Base-by-base conservation (phyloP, 2,329 filamentous ascomycete species). In the Penicillium brevicompactum region DNA sequence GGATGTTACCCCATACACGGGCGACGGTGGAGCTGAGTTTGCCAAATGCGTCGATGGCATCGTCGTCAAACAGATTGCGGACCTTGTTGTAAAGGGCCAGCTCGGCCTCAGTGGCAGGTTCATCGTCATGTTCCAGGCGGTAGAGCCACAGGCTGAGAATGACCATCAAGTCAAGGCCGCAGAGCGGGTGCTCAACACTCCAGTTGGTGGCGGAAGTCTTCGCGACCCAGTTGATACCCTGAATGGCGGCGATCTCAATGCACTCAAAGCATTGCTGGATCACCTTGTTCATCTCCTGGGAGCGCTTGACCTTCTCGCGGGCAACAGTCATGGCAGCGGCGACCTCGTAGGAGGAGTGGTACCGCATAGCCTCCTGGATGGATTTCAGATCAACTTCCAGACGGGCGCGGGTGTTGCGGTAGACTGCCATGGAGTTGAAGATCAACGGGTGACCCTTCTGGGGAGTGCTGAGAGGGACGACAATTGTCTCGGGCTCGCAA, bases 141-240 rank as follows among this genome's bases (percentile, higher is more conserved):
- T 97, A 97, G 68, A 99, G 88, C 94, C 94, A 99, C 65, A 97
- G 82, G 69, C 91, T 97, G 66, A 99, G 87, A 67, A 97, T 94
- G 74, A 97, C 94, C 86, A 99, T 96, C 64, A 97, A 83, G 75
- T 99, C 94, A 79, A 99, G 86, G 60, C 93, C 93, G 70, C 92
- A 97, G 55, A 99, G 87, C 49, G 94, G 92, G 74, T 99, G 93
- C 79, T 99, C 94, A 58, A 97, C 91, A 74, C 93, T 97, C 94
- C 94, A 99, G 78, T 97, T 97, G 45, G 94, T 97, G 21, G 94
- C 92, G 45, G 92, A 97, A 21, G 93, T 97, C 65, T 92, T 89
- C n/a, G 93, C 93, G 59, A 97, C 92, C 93, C 94, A 97, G 67
- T 93, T 91, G 63, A 97, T 92, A 62, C 93, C 94, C 75, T 97